Evolutionary conservation across 768 basidiomycete genomes (phyloP), one percentile per base, ranked within the genome.

Genomic region (Tulasnella sp.): DNA sequence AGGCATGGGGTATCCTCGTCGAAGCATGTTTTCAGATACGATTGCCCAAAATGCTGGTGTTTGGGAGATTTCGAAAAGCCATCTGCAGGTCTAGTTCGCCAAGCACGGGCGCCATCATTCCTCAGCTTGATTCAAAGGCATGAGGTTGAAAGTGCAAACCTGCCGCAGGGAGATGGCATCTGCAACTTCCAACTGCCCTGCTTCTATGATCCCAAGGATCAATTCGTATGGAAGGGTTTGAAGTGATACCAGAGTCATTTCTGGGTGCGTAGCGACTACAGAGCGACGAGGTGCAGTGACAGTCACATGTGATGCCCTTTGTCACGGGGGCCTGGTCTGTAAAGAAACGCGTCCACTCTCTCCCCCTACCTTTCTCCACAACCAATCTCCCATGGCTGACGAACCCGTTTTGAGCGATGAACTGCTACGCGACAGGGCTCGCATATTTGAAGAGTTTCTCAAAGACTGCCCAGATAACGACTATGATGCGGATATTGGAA

Each of bases 401-500:
- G 69, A 71, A 71, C 69, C 69, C 3, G 38, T 71, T 29, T 22
- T 71, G 12, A 71, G 42, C 69, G 69, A 71, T 38, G 69, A 71
- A 17, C 69, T 71, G n/a, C 69, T 71, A 71, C 69, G 69, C 69
- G 69, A 71, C 42, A 71, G 69, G 17, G 75, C 75, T 39, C 37
- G 75, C 45, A 54, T 69, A 31, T 78, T 70, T 67, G 68, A 77
- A 70, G 78, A 79, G 39, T 79, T 79, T 74, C 71, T 79, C 19
- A 77, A 64, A 52, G 75, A 76, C 58, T 77, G 52, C 76, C 36
- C 68, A 45, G 90, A 89, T 86, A 42, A 54, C 81, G 93, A 93
- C 83, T 96, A 97, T 86, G 89, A 90, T 80, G 91, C 95, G 80
- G 91, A 92, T 76, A 91, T 97, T 79, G 86, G 88, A 67, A 88